Evolutionary conservation across 2,329 filamentous ascomycete genomes (phyloP).

Genomic region (Cephalotrichum gorgonifer): DNA sequence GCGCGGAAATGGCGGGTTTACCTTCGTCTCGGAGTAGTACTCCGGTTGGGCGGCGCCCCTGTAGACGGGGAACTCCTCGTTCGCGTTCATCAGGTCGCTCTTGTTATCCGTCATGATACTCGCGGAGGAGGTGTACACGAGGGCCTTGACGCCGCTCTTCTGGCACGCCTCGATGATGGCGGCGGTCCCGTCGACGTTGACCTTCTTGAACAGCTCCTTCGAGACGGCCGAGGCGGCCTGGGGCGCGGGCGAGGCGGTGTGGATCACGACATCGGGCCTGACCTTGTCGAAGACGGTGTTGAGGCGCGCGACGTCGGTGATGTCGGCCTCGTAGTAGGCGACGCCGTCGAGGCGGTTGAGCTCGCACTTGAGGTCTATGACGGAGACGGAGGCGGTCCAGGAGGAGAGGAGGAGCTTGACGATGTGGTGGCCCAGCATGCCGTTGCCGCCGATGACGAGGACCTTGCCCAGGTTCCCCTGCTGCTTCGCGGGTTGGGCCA

Average conservation of each 20-base stretch:
- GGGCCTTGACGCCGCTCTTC: conserved; percentile 60
- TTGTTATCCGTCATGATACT: conserved; percentile 79
- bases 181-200: conserved; percentile 81
- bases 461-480: conserved; percentile 53
- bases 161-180: conserved; percentile 67
- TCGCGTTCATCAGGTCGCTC: conserved; percentile 70
- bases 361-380: conserved; percentile 61
- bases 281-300: conserved; percentile 52
- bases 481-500: conserved; percentile 19
- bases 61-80: conserved; percentile 72
- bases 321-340: conserved; percentile 66
- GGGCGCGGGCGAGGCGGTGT: conserved; percentile 68
- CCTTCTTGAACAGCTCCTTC: conserved; percentile 59
- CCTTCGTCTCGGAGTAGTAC: conserved; percentile 90
- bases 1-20: conserved; percentile 17
- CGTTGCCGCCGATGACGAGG: conserved; percentile 73
- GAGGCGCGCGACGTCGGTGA: conserved; percentile 56
- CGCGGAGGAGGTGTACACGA: conserved; percentile 86
- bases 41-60: conserved; percentile 60
- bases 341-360: conserved; percentile 53
- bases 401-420: conserved; percentile 58
- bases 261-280: conserved; percentile 75
- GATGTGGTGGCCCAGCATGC: conserved; percentile 76
- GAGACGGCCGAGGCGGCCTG: conserved; percentile 41
- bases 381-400: conserved; percentile 46